These are phyloP conservation scores for Brassica juncea DNA, from an alignment of 345 rosid genomes.

Conservation along the genomic window DNA sequence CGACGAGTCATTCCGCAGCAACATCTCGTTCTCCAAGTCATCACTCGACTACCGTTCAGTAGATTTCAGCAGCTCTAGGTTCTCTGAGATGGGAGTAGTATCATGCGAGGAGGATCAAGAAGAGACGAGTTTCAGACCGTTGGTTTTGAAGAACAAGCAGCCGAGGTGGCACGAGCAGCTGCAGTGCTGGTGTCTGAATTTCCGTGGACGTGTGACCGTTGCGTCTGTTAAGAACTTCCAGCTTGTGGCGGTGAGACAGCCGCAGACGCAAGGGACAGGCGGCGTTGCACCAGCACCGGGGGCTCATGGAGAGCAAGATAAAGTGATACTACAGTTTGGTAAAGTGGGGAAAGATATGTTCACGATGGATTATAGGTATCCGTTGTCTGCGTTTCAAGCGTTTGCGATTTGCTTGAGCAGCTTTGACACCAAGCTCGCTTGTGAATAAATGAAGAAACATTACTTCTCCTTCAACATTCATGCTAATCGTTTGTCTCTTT, in stretches of 20 bases:
- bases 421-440: conserved; percentile 97
- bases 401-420: conserved; percentile 98
- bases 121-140: conserved; percentile 48
- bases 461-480: conserved; percentile 18
- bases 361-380: conserved; percentile 96
- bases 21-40: conserved; percentile 56
- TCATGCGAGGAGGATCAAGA: conserved; percentile 47
- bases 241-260: conserved; percentile 51
- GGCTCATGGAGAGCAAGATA: conserved; percentile 64
- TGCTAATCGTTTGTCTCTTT: conserved; percentile 32
- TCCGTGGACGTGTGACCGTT: conserved; percentile 65
- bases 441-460: conserved; percentile 63
- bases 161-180: conserved; percentile 75
- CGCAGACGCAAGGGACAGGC: conserved; percentile 46
- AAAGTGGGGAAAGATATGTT: conserved; percentile 97
- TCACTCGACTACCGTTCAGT: conserved; percentile 50
- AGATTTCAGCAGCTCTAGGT: conserved; percentile 60
- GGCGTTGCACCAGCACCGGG: conserved; percentile 39
- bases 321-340: conserved; percentile 93
- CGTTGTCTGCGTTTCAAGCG: conserved; percentile 94
- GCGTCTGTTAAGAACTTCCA: conserved; percentile 74
- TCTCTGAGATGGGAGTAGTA: conserved; percentile 45
- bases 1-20: conserved; percentile 62
- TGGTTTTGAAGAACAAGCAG: conserved; percentile 61
- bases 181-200: conserved; percentile 70